Conservation (phyloP, 148 eudicot species). For the Nepenthes gracilis region DNA sequence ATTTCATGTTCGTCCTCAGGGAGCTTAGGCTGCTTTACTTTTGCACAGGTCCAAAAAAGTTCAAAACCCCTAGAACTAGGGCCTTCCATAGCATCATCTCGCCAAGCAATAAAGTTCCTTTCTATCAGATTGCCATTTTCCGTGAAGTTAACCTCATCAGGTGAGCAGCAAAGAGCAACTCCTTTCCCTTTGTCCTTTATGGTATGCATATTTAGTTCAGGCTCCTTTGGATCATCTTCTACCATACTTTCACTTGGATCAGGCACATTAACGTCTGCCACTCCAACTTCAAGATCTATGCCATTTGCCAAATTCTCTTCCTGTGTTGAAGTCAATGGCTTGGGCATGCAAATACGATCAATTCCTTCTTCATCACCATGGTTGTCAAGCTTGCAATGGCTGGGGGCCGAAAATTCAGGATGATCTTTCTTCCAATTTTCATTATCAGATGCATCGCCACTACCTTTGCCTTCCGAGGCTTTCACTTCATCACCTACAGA, state of each 20-base stretch:
- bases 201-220: slow-evolving; percentile 18
- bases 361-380: slow-evolving; percentile 22
- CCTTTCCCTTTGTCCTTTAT: slow-evolving; percentile 79
- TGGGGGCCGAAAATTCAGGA: slow-evolving; percentile 15
- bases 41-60: slow-evolving; percentile 51
- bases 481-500: slow-evolving; percentile 20
- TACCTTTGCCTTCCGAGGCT: slow-evolving; percentile 12
- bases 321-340: slow-evolving; percentile 7
- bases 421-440: slow-evolving; percentile 11
- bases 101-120: slow-evolving; percentile 28
- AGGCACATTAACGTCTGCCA: slow-evolving; percentile 13
- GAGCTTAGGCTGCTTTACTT: slow-evolving; percentile 21
- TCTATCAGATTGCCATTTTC: slow-evolving; percentile 30
- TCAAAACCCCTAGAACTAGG: slow-evolving; percentile 70
- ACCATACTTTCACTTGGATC: slow-evolving; percentile 18
- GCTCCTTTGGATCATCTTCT: slow-evolving; percentile 23
- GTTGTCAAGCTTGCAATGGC: slow-evolving; percentile 10
- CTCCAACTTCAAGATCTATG: slow-evolving; percentile 27
- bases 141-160: slow-evolving; percentile 19
- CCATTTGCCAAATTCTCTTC: slow-evolving; percentile 16
- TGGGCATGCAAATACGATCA: slow-evolving; percentile 10
- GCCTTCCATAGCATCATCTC: slow-evolving; percentile 56
- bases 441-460: slow-evolving; percentile 12
- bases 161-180: slow-evolving; percentile 32
- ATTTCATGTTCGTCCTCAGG: slow-evolving; percentile 47